Base-by-base conservation (phyloP, 352 stramenopile species). In the Globisporangium uncinulatum region DNA sequence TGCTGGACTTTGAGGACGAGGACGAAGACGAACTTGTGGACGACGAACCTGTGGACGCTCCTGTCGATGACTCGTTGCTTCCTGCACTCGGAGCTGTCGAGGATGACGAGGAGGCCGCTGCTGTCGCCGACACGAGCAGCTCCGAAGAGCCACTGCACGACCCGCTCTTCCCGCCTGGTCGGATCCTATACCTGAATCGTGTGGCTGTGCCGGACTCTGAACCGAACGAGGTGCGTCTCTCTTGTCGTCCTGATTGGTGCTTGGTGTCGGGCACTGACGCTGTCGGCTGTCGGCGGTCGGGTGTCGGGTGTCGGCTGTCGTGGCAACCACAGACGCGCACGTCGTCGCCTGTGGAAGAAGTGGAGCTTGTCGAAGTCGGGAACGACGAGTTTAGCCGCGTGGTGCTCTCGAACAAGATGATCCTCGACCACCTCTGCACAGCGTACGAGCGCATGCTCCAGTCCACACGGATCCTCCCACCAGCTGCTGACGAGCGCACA, bases 391-490 rank as follows among this genome's bases (percentile, higher is more conserved):
- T 92, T 54, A 71, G 72, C 56, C 76, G 71, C 46, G 74, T 92
- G 10, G 73, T 88, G 57, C 74, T 94, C 9, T 92, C 85, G 32
- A 90, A 91, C 44, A 67, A 74, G 45, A 94, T 94, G 85, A 73
- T 94, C 13, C 67, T 89, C 17, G 83, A 94, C 53, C 85, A 94
- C 31, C 74, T 94, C n/a, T 93, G 85, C 59, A 89, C 80, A 4
- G 76, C 83, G 43, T 94, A 94, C 62, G 84, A 94, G 54, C 70
- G 69, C 32, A 68, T 85, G 61, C 65, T 92, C 37, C 37, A 65
- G 50, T 48, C 42, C 20, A 63, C 57, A 9, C 48, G 48, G 42
- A 63, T 63, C 32, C 36, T 57, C 9, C 19, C 57, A 20, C n/a
- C 51, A 1, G 10, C 49, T 20, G 24, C 20, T 9, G 2, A 29